Evolutionary conservation across 768 basidiomycete genomes (phyloP).

Genomic region (Sistotremastrum niveocremeum): DNA sequence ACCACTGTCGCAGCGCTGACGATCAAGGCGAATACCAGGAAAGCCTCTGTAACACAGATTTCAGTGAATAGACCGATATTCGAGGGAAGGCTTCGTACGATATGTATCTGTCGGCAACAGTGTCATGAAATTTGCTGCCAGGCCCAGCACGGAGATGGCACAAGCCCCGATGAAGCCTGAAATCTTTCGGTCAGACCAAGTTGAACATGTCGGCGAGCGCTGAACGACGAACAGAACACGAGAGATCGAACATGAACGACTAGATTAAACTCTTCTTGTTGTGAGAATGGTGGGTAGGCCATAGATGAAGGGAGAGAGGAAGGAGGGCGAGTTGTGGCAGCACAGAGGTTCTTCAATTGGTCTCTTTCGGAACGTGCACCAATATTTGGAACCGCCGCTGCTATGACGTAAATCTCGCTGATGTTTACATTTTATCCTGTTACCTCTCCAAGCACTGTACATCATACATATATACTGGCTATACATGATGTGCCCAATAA

Average conservation of each 20-base stretch:
- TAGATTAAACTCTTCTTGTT: neutral
- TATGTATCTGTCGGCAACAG: conserved; percentile 54
- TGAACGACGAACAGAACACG: too few species aligned
- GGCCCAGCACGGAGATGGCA: conserved; percentile 43
- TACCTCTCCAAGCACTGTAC: too few species aligned
- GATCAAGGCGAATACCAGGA: conserved; percentile 54
- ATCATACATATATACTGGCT: too few species aligned
- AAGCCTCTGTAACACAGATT: conserved; percentile 36
- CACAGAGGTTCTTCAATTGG: too few species aligned
- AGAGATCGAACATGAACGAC: too few species aligned
- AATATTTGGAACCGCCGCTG: too few species aligned
- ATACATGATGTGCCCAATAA: too few species aligned
- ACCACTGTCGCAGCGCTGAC: conserved; percentile 56
- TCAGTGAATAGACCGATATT: neutral
- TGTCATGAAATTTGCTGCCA: conserved; percentile 52
- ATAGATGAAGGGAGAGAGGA: neutral
- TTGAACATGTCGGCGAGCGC: too few species aligned
- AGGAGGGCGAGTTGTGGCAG: neutral
- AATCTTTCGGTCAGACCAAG: too few species aligned
- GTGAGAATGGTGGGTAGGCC: neutral
- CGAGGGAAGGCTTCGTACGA: conserved; percentile 28
- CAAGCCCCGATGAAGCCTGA: conserved; percentile 26
- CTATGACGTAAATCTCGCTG: too few species aligned
- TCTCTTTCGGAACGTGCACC: too few species aligned
- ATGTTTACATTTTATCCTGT: too few species aligned